phyloP scores from a whole-genome alignment of 257 asterid genomes.

The Solanum okadae region DNA sequence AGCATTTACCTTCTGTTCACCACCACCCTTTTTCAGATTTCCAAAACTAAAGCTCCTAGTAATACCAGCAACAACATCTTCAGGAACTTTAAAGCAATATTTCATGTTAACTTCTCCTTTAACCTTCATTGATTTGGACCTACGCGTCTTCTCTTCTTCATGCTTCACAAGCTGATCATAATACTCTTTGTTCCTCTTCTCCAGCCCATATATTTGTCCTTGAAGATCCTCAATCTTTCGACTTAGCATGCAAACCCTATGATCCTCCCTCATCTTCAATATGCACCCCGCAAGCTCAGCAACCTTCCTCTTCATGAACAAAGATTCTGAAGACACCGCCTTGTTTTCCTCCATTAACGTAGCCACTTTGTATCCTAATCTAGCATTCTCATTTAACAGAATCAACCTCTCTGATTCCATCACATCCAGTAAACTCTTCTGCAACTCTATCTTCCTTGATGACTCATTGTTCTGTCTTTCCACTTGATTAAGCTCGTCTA shows the following conservation, averaged over 20 bases:
- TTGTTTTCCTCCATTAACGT: conserved; percentile 71
- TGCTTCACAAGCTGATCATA: conserved; percentile 52
- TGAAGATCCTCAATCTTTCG: conserved; percentile 93
- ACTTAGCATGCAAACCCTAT: conserved; percentile 72
- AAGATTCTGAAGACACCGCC: conserved; percentile 63
- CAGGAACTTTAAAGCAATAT: conserved; percentile 37
- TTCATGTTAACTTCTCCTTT: conserved; percentile 33
- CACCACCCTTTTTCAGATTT: conserved; percentile 23
- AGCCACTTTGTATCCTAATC: conserved; percentile 54
- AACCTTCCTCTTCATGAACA: conserved; percentile 78
- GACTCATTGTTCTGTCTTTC: conserved; percentile 55
- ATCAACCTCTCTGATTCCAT: conserved; percentile 87
- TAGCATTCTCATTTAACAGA: conserved; percentile 68
- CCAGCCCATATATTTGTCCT: conserved; percentile 71
- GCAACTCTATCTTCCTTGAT: conserved; percentile 65
- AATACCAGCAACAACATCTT: conserved; percentile 8
- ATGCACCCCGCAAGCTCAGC: conserved; percentile 85
- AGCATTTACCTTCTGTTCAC: conserved; percentile 12
- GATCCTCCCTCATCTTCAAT: conserved; percentile 80
- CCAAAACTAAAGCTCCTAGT: conserved; percentile 7
- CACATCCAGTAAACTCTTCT: conserved; percentile 77
- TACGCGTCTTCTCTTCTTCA: conserved; percentile 32
- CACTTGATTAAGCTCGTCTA: conserved; percentile 39
- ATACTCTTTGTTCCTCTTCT: conserved; percentile 83
- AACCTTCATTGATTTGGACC: conserved; percentile 11